Evolutionary conservation across 2,329 filamentous ascomycete species (phyloP), one percentile per base, ranked within the genome.

Genomic region (Knoxdaviesia capensis): DNA sequence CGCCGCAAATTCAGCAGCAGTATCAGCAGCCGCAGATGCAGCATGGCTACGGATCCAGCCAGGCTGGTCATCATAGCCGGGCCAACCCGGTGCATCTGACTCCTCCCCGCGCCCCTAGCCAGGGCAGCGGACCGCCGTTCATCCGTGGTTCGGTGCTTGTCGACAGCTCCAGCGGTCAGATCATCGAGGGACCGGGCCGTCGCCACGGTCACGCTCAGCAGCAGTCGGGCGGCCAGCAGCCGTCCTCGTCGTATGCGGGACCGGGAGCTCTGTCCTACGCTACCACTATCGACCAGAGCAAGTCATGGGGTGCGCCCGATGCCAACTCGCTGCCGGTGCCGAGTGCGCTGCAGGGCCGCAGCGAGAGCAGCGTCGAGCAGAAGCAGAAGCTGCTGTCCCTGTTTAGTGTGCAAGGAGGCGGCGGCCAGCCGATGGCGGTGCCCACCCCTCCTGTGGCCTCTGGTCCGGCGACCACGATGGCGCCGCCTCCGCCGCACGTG

Each of bases 311-410:
- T 48, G 45, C 54, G 47, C 45, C 55, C 48, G 45, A 51, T 6
- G 47, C 50, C 11, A 53, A 53, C 4, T 48, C 50, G 34, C 48
- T 56, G 36, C 53, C 54, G 6, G 44, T 51, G 29, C 51, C 55
- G 5, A 49, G 48, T 5, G 43, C 50, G 7, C 43, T 52, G 28
- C 56, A 57, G 38, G 20, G 20, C 20, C 55, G 54, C 7, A 54
- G 57, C 31, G 53, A 57, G 35, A 55, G 61, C 30, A 53, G 45
- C 3, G 32, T 54, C 20, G 69, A 60, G 36, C 65, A 69, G 42
- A 61, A 55, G 46, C 60, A 61, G 38, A 58, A 61, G 43, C 57
- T 70, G 4, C 61, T 83, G 8, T 79, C 76, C 5, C 65, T 83
- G 2, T 80, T 83, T 51, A 68, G 70, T 30, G 71, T 71, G 50